Base-by-base conservation (phyloP, 2,329 filamentous ascomycete species). In the Paecilomyces fulvus region DNA sequence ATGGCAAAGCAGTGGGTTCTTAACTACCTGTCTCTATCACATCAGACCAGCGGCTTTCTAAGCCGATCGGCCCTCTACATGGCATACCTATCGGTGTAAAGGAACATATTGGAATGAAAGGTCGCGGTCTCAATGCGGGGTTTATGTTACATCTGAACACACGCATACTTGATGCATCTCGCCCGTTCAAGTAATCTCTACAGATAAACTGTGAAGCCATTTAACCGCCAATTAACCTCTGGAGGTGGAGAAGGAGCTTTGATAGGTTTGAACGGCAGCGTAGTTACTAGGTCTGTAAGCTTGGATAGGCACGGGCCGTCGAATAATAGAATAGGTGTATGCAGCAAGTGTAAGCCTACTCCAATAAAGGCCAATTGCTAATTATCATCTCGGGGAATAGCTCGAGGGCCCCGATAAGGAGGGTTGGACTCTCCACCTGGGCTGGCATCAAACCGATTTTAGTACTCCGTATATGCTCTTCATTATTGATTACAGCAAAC, bases 41-140 rank as follows among this genome's bases (percentile, higher is more conserved):
- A 20, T 43, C 37, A 43, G 17, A 43, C 37, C 20, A 43, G 17
- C n/a, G n/a, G 17, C n/a, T 43, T 43, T 43, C n/a, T 43, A 43
- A n/a, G 57, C 69, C 78, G 0, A 63, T 79, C 1, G 82, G 82
- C 0, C 80, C 82, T 1, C 67, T 81, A 0, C 79, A 80, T 57
- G 79, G 79, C 20, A 66, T 85, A 1, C 82, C 82, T 0, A 80
- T 79, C 46, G 77, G 74, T 54, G 70, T 78, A 23, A 80, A 70
- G 53, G 67, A 62, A 46, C 63, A 67, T 54, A 51, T 66, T 30
- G 59, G 58, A 1, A 61, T 70, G 52, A 63, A 66, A 58, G 66
- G 57, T 28, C 53, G 65, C 20, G 62, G 61, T 14, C 33, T 59
- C 7, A 67, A 64, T 51, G 60, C 60, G 12, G 67, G 65, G 2